These are phyloP conservation scores for Artemisia annua DNA, from an alignment of 129 eudicot species.

Conservation along the genomic window DNA sequence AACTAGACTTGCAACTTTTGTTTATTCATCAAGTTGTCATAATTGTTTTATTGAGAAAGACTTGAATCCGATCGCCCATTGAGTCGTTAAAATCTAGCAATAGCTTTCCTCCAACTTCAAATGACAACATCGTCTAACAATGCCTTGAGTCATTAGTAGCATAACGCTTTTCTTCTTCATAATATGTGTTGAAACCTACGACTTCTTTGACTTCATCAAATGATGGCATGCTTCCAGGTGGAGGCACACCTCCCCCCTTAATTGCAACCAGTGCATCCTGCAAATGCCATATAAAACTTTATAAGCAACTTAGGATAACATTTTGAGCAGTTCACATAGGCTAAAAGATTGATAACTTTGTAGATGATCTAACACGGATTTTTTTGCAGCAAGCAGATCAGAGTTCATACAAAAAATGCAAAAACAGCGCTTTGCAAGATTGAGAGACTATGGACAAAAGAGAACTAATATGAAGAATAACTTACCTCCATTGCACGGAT, in stretches of 20 bases:
- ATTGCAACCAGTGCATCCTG: slow-evolving; percentile 88
- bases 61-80: slow-evolving; percentile 80
- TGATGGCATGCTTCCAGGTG: slow-evolving; percentile 97
- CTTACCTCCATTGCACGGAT: slow-evolving; percentile 92
- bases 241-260: slow-evolving; percentile 79
- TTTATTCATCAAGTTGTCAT: no score
- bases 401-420: not conserved
- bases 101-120: slow-evolving; percentile 71
- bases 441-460: no score
- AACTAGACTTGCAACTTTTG: no score
- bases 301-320: slow-evolving; percentile 7
- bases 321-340: not conserved
- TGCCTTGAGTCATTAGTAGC: slow-evolving; percentile 50
- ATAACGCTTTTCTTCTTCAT: slow-evolving; percentile 85
- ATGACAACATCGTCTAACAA: slow-evolving; percentile 60
- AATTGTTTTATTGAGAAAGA: slow-evolving; percentile 34
- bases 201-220: slow-evolving; percentile 88
- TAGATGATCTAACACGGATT: not conserved
- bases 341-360: not conserved
- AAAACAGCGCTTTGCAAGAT: no score
- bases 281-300: slow-evolving; percentile 23
- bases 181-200: slow-evolving; percentile 72
- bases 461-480: not conserved
- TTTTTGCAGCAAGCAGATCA: no score
- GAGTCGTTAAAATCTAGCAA: slow-evolving; percentile 78